A percentile compares a stretch with the other conserved stretches of the same genome.
Conservation (phyloP, 139 green algal genomes). For the Pleodorina starrii region DNA sequence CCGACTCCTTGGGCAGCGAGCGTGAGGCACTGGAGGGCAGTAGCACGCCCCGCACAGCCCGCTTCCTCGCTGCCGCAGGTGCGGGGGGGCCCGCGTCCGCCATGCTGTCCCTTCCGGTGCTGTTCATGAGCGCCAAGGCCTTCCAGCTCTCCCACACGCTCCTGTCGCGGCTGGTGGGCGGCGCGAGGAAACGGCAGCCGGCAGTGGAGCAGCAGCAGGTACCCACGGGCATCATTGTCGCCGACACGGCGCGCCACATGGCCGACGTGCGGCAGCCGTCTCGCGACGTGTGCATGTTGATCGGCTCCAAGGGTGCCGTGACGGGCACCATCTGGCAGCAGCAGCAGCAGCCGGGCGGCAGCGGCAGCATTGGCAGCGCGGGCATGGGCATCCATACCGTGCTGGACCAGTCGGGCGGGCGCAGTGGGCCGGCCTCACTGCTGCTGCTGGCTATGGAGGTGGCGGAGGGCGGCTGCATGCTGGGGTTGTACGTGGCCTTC, state of each 20-base stretch:
- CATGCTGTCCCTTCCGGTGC: no score
- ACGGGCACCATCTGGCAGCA: background rate
- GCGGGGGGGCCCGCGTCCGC: no score
- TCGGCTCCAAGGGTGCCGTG: background rate
- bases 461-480: slow-evolving; percentile 13
- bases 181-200: background rate
- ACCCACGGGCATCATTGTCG: background rate
- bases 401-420: background rate
- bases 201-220: background rate
- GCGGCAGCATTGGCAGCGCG: background rate
- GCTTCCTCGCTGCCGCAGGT: no score
- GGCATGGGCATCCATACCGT: background rate
- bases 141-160: slow-evolving; percentile 25
- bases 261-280: background rate
- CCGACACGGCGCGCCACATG: background rate
- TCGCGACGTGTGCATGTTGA: slow-evolving; percentile 16
- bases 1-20: no score
- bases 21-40: no score
- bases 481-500: slow-evolving; percentile 26
- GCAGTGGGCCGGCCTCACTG: background rate
- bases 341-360: background rate
- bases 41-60: no score
- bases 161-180: background rate
- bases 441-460: slow-evolving; percentile 12
- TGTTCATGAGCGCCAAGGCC: slow-evolving; percentile 17